A percentile compares a stretch with the other conserved stretches of the same genome.
Conservation (phyloP, 257 asterid species). For the Lycium barbarum region DNA sequence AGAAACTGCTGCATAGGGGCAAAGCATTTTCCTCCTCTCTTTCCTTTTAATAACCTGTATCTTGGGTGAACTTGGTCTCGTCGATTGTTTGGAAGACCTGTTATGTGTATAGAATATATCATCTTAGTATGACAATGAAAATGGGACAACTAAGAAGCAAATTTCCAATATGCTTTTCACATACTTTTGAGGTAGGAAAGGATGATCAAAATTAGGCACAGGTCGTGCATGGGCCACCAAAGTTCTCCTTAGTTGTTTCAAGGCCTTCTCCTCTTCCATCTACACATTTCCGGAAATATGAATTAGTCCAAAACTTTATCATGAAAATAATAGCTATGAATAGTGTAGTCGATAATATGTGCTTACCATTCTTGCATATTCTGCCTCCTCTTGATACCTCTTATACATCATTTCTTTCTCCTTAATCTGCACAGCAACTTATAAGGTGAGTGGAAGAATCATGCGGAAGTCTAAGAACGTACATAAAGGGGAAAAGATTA, state of each 20-base stretch:
- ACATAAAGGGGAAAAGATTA: not conserved
- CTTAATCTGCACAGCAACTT: conserved; percentile 57
- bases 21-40: conserved; percentile 57
- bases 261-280: conserved; percentile 98
- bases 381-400: conserved; percentile 92
- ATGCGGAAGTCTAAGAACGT: not conserved
- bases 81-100: conserved; percentile 73
- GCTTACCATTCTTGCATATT: conserved; percentile 74
- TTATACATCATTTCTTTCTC: conserved; percentile 82
- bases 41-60: conserved; percentile 58
- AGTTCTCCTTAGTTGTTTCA: conserved; percentile 83
- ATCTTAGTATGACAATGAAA: not conserved
- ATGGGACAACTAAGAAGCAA: not conserved
- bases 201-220: conserved; percentile 71
- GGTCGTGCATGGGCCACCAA: conserved; percentile 86
- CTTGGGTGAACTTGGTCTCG: conserved; percentile 84
- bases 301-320: not conserved
- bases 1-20: conserved; percentile 44
- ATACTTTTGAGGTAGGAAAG: conserved; percentile 86
- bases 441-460: conserved; percentile 24
- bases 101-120: not conserved
- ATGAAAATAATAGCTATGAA: not conserved
- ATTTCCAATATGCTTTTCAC: not conserved
- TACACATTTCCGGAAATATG: conserved; percentile 26
- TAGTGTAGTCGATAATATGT: not conserved